phyloP scores from a whole-genome alignment of 2,329 filamentous ascomycete genomes.

The Penicillium sp. region DNA sequence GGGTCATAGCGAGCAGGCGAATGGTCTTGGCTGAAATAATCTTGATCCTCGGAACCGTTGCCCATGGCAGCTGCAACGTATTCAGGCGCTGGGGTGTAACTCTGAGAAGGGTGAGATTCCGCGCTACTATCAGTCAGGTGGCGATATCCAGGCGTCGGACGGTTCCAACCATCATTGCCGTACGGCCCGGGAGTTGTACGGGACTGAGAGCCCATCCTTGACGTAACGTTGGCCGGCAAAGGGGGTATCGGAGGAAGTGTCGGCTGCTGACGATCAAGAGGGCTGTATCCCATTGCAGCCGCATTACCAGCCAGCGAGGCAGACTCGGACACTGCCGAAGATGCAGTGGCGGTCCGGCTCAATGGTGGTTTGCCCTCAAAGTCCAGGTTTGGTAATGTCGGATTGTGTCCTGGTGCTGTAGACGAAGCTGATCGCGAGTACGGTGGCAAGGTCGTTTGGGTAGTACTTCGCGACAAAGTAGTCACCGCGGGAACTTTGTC shows the following conservation, averaged over 20 bases:
- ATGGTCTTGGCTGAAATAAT: conserved; percentile 4
- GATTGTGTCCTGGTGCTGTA: conserved; percentile 21
- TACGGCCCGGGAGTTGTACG: conserved; percentile 25
- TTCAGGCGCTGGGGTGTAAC: conserved; percentile 21
- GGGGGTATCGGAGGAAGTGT: conserved; percentile 34
- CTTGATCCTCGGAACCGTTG: background rate
- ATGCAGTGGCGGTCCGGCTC: conserved; percentile 45
- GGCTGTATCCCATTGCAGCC: conserved; percentile 34
- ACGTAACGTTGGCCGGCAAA: conserved; percentile 25
- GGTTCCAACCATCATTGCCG: conserved; percentile 22
- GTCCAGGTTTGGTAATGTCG: conserved; percentile 43
- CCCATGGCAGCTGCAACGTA: conserved; percentile 16
- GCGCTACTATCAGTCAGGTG: conserved; percentile 17
- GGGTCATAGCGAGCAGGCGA: conserved; percentile 12
- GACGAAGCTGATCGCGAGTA: conserved; percentile 56
- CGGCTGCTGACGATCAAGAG: conserved; percentile 31
- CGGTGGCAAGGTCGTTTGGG: conserved; percentile 59
- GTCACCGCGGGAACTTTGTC: conserved; percentile 35
- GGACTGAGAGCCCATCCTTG: conserved; percentile 26
- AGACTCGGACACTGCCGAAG: conserved; percentile 52
- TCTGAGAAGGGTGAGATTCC: conserved; percentile 17
- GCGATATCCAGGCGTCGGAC: conserved; percentile 18
- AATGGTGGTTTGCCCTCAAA: conserved; percentile 43
- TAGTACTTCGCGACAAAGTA: conserved; percentile 43
- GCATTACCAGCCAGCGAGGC: conserved; percentile 44